Base-by-base conservation (phyloP, 768 basidiomycete species). In the Amanita fuliginea region DNA sequence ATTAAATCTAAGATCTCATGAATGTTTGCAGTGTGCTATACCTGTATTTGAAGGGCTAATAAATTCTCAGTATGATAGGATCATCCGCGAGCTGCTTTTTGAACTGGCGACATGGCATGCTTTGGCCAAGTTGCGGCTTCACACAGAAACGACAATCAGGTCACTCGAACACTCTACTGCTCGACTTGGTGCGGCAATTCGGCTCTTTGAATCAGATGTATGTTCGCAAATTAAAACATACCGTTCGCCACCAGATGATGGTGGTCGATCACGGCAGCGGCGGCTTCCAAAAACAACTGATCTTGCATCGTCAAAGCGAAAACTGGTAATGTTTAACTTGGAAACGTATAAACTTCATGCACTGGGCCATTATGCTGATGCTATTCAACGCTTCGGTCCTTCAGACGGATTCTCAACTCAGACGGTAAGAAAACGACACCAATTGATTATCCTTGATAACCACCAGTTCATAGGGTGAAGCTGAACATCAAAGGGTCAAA, bases 1-100 rank as follows among this genome's bases (percentile, higher is more conserved):
- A 30, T 22, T 21, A 2, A 6, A 26, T 11, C 7, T 3, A 33
- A 43, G 18, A n/a, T 9, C 37, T 47, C 9, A 22, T 16, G 22
- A 3, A 4, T 24, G 45, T 26, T n/a, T 30, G 4, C 36, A 67
- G 66, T 69, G 66, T 43, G 42, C 55, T 0, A 59, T 65, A 13
- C 63, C 68, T 3, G 66, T 55, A 0, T 60, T 72, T 30, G 66
- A 74, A 6, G 68, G 65, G 3, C 59, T 75, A 0, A 51, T 74
- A 0, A 60, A 59, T 1, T 49, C 58, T 8, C 43, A 49, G 0
- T 59, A 72, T 14, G 57, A 71, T 24, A 3, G n/a, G 3, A 48
- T 59, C 6, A 28, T 70, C 1, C 53, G 57, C 3, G 53, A 56
- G 1, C 56, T 72, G 0, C 49, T 71, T 0, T 68, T 63, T 49